Evolutionary conservation across 2,329 filamentous ascomycete species (phyloP), one percentile per base, ranked within the genome.

Genomic region (Penicillium paneum): DNA sequence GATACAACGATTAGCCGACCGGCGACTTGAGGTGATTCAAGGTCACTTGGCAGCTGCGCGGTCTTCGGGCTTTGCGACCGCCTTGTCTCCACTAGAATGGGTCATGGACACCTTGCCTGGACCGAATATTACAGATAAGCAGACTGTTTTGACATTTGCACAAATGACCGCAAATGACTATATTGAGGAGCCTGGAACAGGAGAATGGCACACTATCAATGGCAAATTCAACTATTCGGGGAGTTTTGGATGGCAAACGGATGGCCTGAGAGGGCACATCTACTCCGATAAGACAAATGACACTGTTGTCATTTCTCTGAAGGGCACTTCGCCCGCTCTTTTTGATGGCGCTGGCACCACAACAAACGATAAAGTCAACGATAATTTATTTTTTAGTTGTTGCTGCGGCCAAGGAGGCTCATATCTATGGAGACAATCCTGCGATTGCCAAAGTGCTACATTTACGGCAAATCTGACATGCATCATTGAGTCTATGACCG

Each of bases 311-410:
- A 94, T 97, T 60, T 92, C 91, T 5, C 76, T 99, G 53, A 99
- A 99, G 75, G 94, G 93, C 50, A 97, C 92, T 0, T 90, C 87
- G 1, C 84, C 88, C 2, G 93, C 94, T 12, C 86, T 97, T 3
- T 97, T 97, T 69, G 93, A 97, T 71, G 94, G 94, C n/a, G 89
- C 93, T 35, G 93, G 92, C 48, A 97, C 94, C 1, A 97, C 93
- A 0, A 96, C 91, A 26, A 96, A 96, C 64, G 94, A 99, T 76
- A 99, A 99, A 77, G 80, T 92, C 67, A 99, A 97, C 71, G 94
- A 99, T 74, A 99, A 99, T 70, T 80, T 99, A 10, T 96, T 96
- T 74, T 97, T 97, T 76, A 96, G 92, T 69, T 99, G 94, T 76
- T 99, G 94, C 74, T 99, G 94, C 74, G 94, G 86, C 4, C 91